Evolutionary conservation across 108 stramenopile genomes (phyloP).

Genomic region (Ochromonas danica): DNA sequence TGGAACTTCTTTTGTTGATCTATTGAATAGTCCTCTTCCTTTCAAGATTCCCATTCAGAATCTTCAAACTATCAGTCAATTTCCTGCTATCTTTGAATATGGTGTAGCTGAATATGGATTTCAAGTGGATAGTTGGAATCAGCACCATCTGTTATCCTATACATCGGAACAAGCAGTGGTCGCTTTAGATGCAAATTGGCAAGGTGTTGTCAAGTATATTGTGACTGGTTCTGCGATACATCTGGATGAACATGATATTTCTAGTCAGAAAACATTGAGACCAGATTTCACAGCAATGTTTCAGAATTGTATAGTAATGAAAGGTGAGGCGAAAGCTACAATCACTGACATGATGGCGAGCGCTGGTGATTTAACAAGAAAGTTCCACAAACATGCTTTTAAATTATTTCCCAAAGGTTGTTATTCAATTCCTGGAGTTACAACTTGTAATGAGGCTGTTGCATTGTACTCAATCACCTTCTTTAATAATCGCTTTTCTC

Average conservation of each 20-base stretch:
- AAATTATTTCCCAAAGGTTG: conserved; percentile 2
- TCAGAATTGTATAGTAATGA: conserved; percentile 8
- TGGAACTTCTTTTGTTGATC: conserved; percentile 16
- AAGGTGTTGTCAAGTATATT: background rate
- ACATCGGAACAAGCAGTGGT: conserved; percentile 1
- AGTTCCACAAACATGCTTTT: background rate
- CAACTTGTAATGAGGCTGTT: background rate
- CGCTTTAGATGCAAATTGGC: background rate
- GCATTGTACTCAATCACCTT: background rate
- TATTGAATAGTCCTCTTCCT: conserved; percentile 1
- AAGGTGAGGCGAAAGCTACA: conserved; percentile 6
- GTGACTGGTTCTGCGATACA: background rate
- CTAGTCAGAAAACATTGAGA: conserved; percentile 11
- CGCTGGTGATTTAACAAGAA: background rate
- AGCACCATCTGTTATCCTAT: background rate
- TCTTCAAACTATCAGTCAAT: conserved; percentile 6
- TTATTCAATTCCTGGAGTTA: conserved; percentile 1
- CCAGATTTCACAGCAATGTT: conserved; percentile 21
- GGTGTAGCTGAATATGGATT: background rate
- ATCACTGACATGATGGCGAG: background rate
- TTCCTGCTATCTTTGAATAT: conserved; percentile 17
- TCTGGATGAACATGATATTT: conserved; percentile 3
- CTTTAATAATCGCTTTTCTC: conserved; percentile 22
- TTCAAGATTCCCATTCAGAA: conserved; percentile 10
- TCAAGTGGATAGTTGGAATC: background rate